Evolutionary conservation across 1,284 basidiomycete genomes (phyloP).

Genomic region (Fomitopsis palustris): DNA sequence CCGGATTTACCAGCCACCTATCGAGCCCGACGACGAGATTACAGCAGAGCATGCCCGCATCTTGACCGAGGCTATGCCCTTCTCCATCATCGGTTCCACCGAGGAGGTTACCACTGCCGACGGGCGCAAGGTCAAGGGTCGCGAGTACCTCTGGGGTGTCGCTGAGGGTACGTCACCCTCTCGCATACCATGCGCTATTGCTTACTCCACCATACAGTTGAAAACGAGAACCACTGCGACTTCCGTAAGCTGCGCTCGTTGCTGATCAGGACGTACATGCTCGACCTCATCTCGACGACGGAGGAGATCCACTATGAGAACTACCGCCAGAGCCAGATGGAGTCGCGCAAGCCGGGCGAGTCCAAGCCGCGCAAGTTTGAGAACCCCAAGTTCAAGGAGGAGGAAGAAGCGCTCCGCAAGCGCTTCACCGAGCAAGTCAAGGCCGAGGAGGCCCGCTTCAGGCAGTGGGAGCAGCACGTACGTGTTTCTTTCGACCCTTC

Average conservation of each 20-base stretch:
- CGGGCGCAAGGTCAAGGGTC: constrained; percentile 92
- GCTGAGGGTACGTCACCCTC: constrained; percentile 71
- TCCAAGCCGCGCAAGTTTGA: constrained; percentile 98
- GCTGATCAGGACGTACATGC: constrained; percentile 97
- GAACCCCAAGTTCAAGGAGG: constrained; percentile 99
- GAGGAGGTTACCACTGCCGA: constrained; percentile 91
- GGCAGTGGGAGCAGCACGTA: constrained; percentile 99
- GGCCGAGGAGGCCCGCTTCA: constrained; percentile 95
- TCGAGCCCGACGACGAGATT: constrained; percentile 88
- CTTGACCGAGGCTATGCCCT: constrained; percentile 90
- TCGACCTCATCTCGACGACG: constrained; percentile 94
- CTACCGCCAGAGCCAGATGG: constrained; percentile 99
- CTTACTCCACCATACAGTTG: constrained; percentile 51
- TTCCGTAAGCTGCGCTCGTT: constrained; percentile 97
- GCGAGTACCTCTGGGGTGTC: constrained; percentile 99
- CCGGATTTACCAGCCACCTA: constrained; percentile 90
- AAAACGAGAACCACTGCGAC: constrained; percentile 99
- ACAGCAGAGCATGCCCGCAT: constrained; percentile 88
- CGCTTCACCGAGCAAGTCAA: constrained; percentile 99
- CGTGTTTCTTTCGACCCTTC: constrained; percentile 27
- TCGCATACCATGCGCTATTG: neutral
- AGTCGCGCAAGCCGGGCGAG: constrained; percentile 99
- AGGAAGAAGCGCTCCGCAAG: constrained; percentile 95
- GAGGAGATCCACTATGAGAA: constrained; percentile 98
- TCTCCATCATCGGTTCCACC: constrained; percentile 97